Evolutionary conservation across 305 asterid genomes (phyloP), one percentile per base, ranked within the genome.

Genomic region (Ruellia speciosa): DNA sequence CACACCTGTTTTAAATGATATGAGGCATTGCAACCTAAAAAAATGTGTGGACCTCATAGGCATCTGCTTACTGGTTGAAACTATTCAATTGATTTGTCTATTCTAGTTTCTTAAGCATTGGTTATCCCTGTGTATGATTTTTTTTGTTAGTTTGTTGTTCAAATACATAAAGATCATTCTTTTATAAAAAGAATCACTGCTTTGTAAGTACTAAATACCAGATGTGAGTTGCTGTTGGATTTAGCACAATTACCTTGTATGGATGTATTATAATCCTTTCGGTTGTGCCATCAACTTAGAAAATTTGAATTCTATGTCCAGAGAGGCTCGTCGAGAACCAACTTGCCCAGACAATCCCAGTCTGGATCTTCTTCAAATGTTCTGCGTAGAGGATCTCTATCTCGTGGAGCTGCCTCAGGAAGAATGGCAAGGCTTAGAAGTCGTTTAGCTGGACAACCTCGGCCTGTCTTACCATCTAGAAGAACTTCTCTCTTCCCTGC

Each of bases 391-490:
- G 81, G 71, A 61, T 54, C 76, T 69, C 70, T 51, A 35, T 63
- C 75, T 67, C 79, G 84, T 64, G 70, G 75, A 28, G 58, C 84
- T 49, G 40, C 75, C 31, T 49, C 59, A 41, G 82, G 75, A 57
- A 79, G 96, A 79, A 62, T 76, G 79, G 55, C 88, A 34, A 83
- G 94, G 73, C 52, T 52, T 70, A 79, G 97, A 75, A 72, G 52
- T 68, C 85, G 82, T 70, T 81, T 85, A 76, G 88, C 84, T 40
- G 92, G 89, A 65, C 83, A 67, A 41, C 77, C 89, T 45, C 83
- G 81, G 35, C 61, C 92, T 35, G 5, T 84, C 61, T 63, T 80
- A 62, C 62, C 85, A 54, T 47, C 87, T 31, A 37, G 73, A 60
- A 76, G 84, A 74, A 56, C 70, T 58, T 69, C 95, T 48, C 3